Base-by-base conservation (phyloP, 108 stramenopile species). In the Cylindrotheca fusiformis region DNA sequence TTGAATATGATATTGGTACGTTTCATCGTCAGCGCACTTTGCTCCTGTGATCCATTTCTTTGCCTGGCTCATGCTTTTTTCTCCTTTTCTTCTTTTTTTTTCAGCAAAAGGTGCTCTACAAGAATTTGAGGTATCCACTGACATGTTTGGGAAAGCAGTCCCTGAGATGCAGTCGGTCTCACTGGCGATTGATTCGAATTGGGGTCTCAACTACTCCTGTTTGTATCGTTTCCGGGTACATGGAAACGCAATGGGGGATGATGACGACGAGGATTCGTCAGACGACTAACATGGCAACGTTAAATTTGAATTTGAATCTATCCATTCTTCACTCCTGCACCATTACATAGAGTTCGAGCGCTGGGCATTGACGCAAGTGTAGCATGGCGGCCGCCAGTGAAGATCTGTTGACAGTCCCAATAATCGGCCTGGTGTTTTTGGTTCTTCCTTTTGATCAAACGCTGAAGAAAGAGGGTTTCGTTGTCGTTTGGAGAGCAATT, bases 141-240 rank as follows among this genome's bases (percentile, higher is more conserved):
- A 65, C 30, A 33, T 74, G 18, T 60, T 58, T 33, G 79, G 81
- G n/a, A 56, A 57, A 2, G 48, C 46, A 26, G 68, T 91, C 19
- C 90, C 90, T 1, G 71, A 58, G 48, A 32, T 93, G 48, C 79
- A 73, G 58, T 75, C 91, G 4, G 68, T 93, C 44, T 74, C 71
- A 24, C 60, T 93, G 30, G 87, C 86, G 0, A 77, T 93, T 26
- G 91, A 93, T 68, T 83, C 85, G 27, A 93, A 89, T 61, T 85
- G 84, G 79, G 87, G 87, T 27, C 72, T 67, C 21, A 75, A 75
- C 24, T 87, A 87, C 55, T 41, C 83, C 46, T 93, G 91, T 53
- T 65, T 93, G 23, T 93, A 93, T 76, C 82, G 91, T 45, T 75
- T 93, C 58, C 79, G 91, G 23, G 91, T 93, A 4, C 87, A 93